Conservation (phyloP, 495 filamentous ascomycete genomes). For the Aspergillus funiculosus region DNA sequence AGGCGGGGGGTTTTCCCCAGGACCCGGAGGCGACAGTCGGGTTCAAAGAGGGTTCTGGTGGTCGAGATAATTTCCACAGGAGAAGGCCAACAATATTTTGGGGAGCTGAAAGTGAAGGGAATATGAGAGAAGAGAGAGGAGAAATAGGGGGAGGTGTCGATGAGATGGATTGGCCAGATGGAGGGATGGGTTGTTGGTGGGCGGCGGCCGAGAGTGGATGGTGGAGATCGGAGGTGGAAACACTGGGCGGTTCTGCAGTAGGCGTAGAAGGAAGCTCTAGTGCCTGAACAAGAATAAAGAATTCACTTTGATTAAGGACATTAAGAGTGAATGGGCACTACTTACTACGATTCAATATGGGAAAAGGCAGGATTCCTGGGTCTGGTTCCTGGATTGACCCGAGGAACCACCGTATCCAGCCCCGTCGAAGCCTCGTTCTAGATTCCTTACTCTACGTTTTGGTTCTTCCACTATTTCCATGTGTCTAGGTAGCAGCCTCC, state of each 20-base stretch:
- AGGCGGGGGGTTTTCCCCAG: conserved; percentile 17
- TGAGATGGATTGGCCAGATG: neutral
- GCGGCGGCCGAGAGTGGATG: conserved; percentile 4
- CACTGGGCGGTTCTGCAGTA: too few relatives aligned
- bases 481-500: too few relatives aligned
- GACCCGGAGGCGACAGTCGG: conserved; percentile 8
- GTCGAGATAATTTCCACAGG: neutral
- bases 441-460: too few relatives aligned
- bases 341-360: neutral
- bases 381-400: conserved; percentile 5
- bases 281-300: neutral
- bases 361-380: neutral
- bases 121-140: neutral
- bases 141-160: neutral
- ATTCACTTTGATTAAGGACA: too few relatives aligned
- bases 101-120: neutral
- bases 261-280: too few relatives aligned
- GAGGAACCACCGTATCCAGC: too few relatives aligned
- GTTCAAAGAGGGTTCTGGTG: conserved; percentile 2
- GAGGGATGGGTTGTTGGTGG: conserved; percentile 2
- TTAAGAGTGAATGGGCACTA: neutral
- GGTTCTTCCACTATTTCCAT: too few relatives aligned
- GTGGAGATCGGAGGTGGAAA: conserved; percentile 10
- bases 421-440: too few relatives aligned
- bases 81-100: neutral